These are phyloP conservation scores for Hibiscus syriacus DNA, from an alignment of 345 rosid species.

Conservation along the genomic window DNA sequence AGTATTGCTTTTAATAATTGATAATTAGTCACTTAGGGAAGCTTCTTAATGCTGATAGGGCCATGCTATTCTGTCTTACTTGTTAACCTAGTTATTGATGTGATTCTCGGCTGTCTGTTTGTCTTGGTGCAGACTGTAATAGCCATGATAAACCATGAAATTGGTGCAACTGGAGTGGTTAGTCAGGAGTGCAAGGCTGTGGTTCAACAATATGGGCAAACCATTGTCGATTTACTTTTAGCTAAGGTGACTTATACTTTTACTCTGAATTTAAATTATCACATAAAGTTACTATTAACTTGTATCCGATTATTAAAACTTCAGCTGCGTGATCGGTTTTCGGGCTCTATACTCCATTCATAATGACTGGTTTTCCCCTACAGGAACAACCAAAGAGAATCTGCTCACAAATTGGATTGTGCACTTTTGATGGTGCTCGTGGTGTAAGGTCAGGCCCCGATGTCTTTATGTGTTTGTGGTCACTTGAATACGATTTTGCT, in stretches of 20 bases:
- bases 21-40: background rate
- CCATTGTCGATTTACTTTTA: slow-evolving; percentile 56
- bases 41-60: background rate
- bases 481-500: background rate
- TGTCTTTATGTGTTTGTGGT: background rate
- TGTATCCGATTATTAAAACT: background rate
- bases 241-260: slow-evolving; percentile 39
- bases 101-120: background rate
- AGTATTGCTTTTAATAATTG: no score
- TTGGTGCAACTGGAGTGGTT: slow-evolving; percentile 80
- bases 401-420: slow-evolving; percentile 80
- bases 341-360: background rate
- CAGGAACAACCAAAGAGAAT: slow-evolving; percentile 67
- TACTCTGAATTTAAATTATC: no score
- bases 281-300: background rate
- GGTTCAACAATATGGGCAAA: slow-evolving; percentile 75
- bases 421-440: slow-evolving; percentile 68
- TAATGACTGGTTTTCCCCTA: slow-evolving; percentile 2
- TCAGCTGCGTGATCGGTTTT: background rate
- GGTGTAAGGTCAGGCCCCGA: slow-evolving; percentile 60
- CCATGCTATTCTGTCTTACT: background rate
- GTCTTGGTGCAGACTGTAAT: slow-evolving; percentile 42
- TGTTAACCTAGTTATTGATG: background rate
- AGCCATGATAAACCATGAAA: slow-evolving; percentile 82
- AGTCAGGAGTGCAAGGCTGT: slow-evolving; percentile 82